Evolutionary conservation across 495 filamentous ascomycete species (phyloP), one percentile per base, ranked within the genome.

Genomic region (Durotheca rogersii): DNA sequence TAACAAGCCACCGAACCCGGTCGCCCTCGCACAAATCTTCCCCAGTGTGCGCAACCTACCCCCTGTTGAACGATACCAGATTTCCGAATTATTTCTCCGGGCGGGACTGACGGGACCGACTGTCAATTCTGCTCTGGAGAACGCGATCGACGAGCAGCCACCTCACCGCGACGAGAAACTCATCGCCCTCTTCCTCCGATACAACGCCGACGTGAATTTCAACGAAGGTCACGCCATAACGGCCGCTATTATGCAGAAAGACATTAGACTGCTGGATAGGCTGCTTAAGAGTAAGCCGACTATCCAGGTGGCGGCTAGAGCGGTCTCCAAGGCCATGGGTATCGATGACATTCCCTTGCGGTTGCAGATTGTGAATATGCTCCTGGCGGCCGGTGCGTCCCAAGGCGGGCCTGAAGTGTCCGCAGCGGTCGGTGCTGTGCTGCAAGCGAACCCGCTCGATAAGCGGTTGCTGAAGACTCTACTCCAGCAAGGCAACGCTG

Each of bases 181-280:
- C 7, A 72, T 77, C 31, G 52, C 66, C 12, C 65, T 77, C 10
- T 54, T 77, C 32, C 58, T 77, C 11, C 65, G 65, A 12, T 57
- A 74, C 35, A 72, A 71, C 34, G 68, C 71, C 7, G 71, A 74
- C 29, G 63, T 70, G 2, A 73, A 75, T 47, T 71, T 73, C 41
- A 72, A 75, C 36, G 66, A 71, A 35, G 70, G 72, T 1, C 62
- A 67, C 7, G 61, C 67, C 2, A 64, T 77, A n/a, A 47, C 68
- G 1, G 62, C 72, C 0, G 69, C 72, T 2, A 65, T 77, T 41
- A 34, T 53, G 0, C 68, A 70, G 18, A 64, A 56, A 4, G 72
- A 77, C 42, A 46, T 61, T n/a, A 27, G 51, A 2, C 58, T 77
- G 2, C 52, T 77, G 0, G 62, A 66, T 11, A 61, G 56, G 1